These are phyloP conservation scores for Talaromyces adpressus DNA, from an alignment of 495 filamentous ascomycete species.

Conservation along the genomic window DNA sequence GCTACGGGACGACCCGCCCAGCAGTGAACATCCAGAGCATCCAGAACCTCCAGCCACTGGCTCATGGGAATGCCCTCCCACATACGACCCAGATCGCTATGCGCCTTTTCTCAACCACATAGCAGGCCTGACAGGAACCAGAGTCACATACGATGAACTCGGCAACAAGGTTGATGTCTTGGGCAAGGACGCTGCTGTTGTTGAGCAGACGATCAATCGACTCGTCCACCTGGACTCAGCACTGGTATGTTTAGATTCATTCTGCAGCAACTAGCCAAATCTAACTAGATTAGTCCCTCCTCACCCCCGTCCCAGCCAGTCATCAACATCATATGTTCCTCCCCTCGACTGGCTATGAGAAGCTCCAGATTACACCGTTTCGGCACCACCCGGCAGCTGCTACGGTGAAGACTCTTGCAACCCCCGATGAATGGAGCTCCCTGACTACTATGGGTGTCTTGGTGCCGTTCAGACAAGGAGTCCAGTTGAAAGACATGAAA, in stretches of 20 bases:
- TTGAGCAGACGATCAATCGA: constrained; percentile 60
- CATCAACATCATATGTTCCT: not conserved
- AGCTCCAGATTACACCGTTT: not conserved
- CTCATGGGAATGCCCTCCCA: not conserved
- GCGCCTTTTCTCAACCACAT: constrained; percentile 8
- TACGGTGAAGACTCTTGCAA: not conserved
- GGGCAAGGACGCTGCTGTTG: constrained; percentile 36
- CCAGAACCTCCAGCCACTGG: not conserved
- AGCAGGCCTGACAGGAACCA: constrained; percentile 15
- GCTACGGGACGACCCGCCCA: not conserved
- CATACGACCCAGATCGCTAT: not conserved
- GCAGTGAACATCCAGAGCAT: not conserved
- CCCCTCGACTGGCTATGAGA: not conserved
- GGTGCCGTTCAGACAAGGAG: not conserved
- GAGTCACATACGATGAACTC: constrained; percentile 15
- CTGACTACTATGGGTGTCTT: not conserved
- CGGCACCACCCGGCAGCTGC: not conserved
- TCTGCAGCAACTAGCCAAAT: not conserved
- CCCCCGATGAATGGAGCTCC: not conserved
- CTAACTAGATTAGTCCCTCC: not conserved
- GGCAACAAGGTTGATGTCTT: constrained; percentile 16
- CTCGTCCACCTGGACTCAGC: constrained; percentile 29
- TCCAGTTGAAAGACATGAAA: not conserved
- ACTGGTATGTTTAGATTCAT: not conserved
- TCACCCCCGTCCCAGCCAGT: not conserved